A percentile compares a stretch with the other conserved stretches of the same genome.
phyloP scores from a whole-genome alignment of 148 eudicot species.

The Fagopyrum tataricum region DNA sequence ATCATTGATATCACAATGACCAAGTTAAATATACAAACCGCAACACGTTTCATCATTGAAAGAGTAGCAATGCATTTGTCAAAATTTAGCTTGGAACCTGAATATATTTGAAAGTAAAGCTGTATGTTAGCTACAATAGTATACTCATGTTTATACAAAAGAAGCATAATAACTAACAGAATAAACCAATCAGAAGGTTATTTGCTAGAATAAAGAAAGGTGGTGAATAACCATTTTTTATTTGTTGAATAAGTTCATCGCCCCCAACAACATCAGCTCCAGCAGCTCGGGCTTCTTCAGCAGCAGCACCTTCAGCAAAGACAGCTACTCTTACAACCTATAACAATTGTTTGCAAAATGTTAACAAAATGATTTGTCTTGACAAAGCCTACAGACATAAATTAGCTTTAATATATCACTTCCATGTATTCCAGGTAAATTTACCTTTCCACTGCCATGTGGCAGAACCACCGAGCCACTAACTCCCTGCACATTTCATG shows the following conservation, averaged over 20 bases:
- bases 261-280: constrained; percentile 96
- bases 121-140: neutral
- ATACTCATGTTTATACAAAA: neutral
- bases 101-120: constrained; percentile 8
- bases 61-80: constrained; percentile 91
- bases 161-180: neutral
- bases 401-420: neutral
- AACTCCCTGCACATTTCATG: constrained; percentile 47
- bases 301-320: constrained; percentile 92
- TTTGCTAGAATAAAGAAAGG: neutral
- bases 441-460: constrained; percentile 93
- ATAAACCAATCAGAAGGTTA: neutral
- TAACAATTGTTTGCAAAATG: neutral
- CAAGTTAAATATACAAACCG: constrained; percentile 40
- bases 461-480: constrained; percentile 72
- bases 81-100: constrained; percentile 64
- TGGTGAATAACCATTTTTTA: constrained; percentile 42
- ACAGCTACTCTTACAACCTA: constrained; percentile 82
- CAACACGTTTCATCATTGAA: constrained; percentile 68
- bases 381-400: neutral
- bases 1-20: neutral
- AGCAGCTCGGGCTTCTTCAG: constrained; percentile 93
- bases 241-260: constrained; percentile 66
- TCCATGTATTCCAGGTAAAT: neutral
- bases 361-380: neutral